These are phyloP conservation scores for Boehmeria nivea DNA, from an alignment of 306 rosid genomes.

Conservation along the genomic window DNA sequence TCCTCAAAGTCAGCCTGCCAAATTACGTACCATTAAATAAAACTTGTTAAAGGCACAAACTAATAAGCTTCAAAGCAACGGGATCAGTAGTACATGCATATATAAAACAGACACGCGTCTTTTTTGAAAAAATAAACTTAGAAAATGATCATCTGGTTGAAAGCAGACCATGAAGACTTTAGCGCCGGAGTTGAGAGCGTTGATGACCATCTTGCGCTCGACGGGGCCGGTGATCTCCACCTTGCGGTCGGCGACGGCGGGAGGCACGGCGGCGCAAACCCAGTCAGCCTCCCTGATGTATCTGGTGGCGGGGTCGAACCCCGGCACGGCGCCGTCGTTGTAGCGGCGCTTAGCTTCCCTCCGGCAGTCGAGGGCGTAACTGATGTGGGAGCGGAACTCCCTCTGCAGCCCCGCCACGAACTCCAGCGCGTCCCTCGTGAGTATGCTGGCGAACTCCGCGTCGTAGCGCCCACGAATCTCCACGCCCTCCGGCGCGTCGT, in stretches of 20 bases:
- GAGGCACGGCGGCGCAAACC: constrained; percentile 67
- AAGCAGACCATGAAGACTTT: constrained; percentile 85
- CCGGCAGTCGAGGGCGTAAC: constrained; percentile 70
- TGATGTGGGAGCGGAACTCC: constrained; percentile 60
- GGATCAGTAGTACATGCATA: too few species aligned
- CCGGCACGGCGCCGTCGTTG: constrained; percentile 64
- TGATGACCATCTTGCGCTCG: constrained; percentile 84
- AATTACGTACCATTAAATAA: background rate
- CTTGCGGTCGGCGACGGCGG: constrained; percentile 63
- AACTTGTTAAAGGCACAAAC: too few species aligned
- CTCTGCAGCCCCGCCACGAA: constrained; percentile 70
- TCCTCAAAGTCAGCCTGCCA: constrained; percentile 88
- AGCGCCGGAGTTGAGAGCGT: constrained; percentile 93
- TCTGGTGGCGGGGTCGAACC: constrained; percentile 68
- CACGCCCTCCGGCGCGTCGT: constrained; percentile 67
- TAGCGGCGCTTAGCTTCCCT: constrained; percentile 61
- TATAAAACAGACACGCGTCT: too few species aligned
- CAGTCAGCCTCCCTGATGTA: constrained; percentile 57
- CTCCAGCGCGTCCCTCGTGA: constrained; percentile 63
- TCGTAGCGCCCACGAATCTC: constrained; percentile 73
- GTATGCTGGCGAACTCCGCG: constrained; percentile 52
- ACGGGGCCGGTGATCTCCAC: constrained; percentile 94
- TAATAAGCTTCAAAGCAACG: too few species aligned
- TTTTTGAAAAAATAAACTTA: too few species aligned
- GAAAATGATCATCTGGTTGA: too few species aligned